These are phyloP conservation scores for Phytophthora melonis DNA, from an alignment of 352 stramenopile genomes.

Conservation along the genomic window DNA sequence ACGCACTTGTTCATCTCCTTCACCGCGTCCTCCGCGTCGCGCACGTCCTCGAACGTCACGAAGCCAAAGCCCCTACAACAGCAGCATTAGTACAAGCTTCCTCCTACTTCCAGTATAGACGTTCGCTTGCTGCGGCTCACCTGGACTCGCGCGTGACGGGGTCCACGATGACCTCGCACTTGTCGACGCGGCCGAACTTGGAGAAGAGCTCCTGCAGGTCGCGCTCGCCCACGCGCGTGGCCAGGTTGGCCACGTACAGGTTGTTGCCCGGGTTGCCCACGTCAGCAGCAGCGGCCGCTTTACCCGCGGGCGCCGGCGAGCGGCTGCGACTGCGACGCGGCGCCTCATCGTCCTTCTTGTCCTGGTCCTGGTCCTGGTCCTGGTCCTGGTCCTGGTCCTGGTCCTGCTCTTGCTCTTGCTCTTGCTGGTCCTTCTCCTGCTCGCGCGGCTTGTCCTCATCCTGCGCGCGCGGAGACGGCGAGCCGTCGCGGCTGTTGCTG, in stretches of 20 bases:
- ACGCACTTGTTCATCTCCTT: slow-evolving; percentile 84
- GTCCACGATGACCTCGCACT: slow-evolving; percentile 87
- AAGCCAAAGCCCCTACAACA: slow-evolving; percentile 74
- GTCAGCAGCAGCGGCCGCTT: slow-evolving; percentile 22
- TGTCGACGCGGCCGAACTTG: slow-evolving; percentile 79
- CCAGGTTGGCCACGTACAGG: slow-evolving; percentile 81
- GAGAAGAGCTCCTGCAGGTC: slow-evolving; percentile 78
- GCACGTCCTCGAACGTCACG: slow-evolving; percentile 81
- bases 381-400: neutral
- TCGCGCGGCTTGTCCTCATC: slow-evolving; percentile 24
- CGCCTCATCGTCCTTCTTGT: neutral
- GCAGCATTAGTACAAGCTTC: neutral
- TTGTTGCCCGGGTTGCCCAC: slow-evolving; percentile 79
- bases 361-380: slow-evolving; percentile 3
- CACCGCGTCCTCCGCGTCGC: slow-evolving; percentile 80
- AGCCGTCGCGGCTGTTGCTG: slow-evolving; percentile 36
- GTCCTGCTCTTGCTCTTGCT: neutral
- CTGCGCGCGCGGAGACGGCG: slow-evolving; percentile 30
- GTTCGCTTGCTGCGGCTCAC: no score
- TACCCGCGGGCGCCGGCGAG: slow-evolving; percentile 42
- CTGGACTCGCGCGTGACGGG: slow-evolving; percentile 79
- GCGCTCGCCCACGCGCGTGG: slow-evolving; percentile 56
- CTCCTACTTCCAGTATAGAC: neutral
- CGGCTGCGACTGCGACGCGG: slow-evolving; percentile 46
- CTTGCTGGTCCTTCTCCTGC: slow-evolving; percentile 2